These are phyloP conservation scores for Neonectria neomacrospora DNA, from an alignment of 2,329 filamentous ascomycete species.

Conservation along the genomic window DNA sequence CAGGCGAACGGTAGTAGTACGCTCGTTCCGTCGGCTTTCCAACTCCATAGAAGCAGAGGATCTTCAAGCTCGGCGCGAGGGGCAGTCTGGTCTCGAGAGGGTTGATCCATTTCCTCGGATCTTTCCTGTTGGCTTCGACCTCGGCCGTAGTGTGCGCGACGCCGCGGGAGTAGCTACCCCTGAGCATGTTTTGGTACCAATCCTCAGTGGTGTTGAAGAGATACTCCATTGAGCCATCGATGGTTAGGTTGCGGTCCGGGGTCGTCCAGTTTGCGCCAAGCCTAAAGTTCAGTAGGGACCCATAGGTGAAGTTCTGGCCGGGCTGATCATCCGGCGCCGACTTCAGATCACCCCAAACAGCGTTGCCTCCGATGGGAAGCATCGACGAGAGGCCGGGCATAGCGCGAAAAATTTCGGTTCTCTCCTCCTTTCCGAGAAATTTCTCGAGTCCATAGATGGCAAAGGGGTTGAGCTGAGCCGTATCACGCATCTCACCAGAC, in stretches of 20 bases:
- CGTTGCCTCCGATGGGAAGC: conserved; percentile 92
- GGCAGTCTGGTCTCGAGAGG: conserved; percentile 90
- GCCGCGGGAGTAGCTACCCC: conserved; percentile 85
- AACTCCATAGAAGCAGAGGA: conserved; percentile 97
- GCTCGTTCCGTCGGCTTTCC: conserved; percentile 93
- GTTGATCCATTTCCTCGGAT: conserved; percentile 90
- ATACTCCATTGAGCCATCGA: conserved; percentile 80
- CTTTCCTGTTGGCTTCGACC: conserved; percentile 83
- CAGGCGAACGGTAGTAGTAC: conserved; percentile 85
- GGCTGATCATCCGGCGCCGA: conserved; percentile 90
- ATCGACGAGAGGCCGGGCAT: conserved; percentile 98
- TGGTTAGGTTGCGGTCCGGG: conserved; percentile 80
- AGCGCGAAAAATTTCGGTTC: conserved; percentile 91
- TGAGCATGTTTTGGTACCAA: conserved; percentile 84
- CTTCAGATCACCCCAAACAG: conserved; percentile 90
- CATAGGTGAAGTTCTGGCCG: conserved; percentile 78
- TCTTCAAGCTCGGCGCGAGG: conserved; percentile 87
- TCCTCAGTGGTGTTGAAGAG: conserved; percentile 81
- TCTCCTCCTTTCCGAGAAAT: conserved; percentile 89
- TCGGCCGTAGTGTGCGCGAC: conserved; percentile 82
- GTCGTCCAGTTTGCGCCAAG: conserved; percentile 70
- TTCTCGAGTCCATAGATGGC: conserved; percentile 97
- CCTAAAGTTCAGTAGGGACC: conserved; percentile 87
- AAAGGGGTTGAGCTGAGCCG: conserved; percentile 94
- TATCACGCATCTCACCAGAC: conserved; percentile 98